Evolutionary conservation across 208 protist genomes (phyloP).

Genomic region (Trypanosomatidae sp.): DNA sequence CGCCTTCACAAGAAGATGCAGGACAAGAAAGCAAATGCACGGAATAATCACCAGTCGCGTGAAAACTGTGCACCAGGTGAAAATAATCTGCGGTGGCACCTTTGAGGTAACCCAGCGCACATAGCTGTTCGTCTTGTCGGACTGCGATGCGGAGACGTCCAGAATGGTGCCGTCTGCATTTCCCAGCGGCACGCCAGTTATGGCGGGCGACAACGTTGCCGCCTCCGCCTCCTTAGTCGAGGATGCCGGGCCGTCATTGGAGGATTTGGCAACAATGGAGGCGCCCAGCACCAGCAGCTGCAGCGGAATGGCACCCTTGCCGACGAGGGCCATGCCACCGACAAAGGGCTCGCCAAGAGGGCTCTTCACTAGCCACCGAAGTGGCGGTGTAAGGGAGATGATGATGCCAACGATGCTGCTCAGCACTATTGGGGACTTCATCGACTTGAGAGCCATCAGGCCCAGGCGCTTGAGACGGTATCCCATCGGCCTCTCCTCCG

Average conservation of each 20-base stretch:
- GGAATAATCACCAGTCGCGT: constrained; percentile 66
- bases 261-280: constrained; percentile 34
- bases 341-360: constrained; percentile 41
- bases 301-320: constrained; percentile 59
- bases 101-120: constrained; percentile 12
- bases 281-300: constrained; percentile 60
- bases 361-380: constrained; percentile 59
- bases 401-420: constrained; percentile 50
- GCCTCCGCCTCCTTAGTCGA: neutral
- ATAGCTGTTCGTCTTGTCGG: constrained; percentile 3
- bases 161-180: constrained; percentile 6
- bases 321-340: constrained; percentile 53
- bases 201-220: neutral
- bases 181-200: neutral
- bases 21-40: constrained; percentile 45
- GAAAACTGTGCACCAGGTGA: constrained; percentile 37
- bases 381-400: constrained; percentile 61
- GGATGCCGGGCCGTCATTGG: constrained; percentile 9
- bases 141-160: constrained; percentile 5
- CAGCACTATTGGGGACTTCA: constrained; percentile 49
- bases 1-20: constrained; percentile 45
- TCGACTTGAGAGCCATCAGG: constrained; percentile 17
- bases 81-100: constrained; percentile 26
- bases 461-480: constrained; percentile 12
- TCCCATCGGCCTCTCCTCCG: neutral